Conservation (phyloP, 371 early-diverging fungal species). For the Coemansia sp. region DNA sequence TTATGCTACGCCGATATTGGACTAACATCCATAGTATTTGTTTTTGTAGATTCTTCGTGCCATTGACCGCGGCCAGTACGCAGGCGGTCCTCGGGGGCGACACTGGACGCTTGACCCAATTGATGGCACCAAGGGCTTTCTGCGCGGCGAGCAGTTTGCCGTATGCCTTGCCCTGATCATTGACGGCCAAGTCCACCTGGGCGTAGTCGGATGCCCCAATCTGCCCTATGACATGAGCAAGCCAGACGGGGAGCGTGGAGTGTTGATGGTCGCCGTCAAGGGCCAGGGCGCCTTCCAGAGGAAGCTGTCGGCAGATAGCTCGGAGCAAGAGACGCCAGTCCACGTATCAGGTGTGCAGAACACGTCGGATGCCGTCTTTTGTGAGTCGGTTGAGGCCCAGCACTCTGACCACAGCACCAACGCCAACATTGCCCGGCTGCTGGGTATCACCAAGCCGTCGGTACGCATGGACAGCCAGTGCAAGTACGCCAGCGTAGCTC, state of each 20-base stretch:
- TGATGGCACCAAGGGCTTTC: constrained; percentile 93
- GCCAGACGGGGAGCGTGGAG: constrained; percentile 70
- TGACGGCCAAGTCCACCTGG: constrained; percentile 86
- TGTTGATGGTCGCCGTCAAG: constrained; percentile 75
- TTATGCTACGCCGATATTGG: too few relatives aligned
- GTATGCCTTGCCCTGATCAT: constrained; percentile 94
- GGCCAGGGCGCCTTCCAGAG: constrained; percentile 92
- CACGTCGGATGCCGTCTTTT: constrained; percentile 71
- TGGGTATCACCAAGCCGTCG: constrained; percentile 75
- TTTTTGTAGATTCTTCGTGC: constrained; percentile 65
- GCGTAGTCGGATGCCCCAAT: constrained; percentile 95
- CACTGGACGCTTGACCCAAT: constrained; percentile 97
- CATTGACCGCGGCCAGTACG: constrained; percentile 91
- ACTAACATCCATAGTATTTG: too few relatives aligned
- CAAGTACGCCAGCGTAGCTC: constrained; percentile 84
- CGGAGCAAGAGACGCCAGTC: constrained; percentile 62
- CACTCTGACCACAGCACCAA: constrained; percentile 85
- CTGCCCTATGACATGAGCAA: constrained; percentile 68
- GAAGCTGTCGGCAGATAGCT: constrained; percentile 60
- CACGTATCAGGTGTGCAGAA: constrained; percentile 58
- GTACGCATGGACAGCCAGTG: constrained; percentile 97
- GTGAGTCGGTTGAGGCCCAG: constrained; percentile 91
- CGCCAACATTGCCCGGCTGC: constrained; percentile 70
- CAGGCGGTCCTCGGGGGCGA: constrained; percentile 79
- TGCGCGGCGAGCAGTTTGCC: constrained; percentile 96